Percentiles rank a stretch among this genome's conserved stretches.
These are phyloP conservation scores for Alternaria arbusti DNA, from an alignment of 2,329 filamentous ascomycete genomes.

Conservation along the genomic window DNA sequence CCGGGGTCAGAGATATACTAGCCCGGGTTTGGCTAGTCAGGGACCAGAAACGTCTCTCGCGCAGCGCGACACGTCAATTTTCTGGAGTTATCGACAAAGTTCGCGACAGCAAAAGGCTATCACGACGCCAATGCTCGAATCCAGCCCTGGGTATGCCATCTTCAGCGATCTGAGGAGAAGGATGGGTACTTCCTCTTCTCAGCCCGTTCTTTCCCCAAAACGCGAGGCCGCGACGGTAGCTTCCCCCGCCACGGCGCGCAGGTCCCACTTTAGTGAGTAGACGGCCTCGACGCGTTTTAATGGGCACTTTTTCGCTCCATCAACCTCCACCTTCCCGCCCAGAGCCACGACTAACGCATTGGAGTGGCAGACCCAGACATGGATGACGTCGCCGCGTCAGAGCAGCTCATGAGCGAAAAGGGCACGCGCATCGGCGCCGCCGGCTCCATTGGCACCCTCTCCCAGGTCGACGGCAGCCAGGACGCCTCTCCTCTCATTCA, in stretches of 20 bases:
- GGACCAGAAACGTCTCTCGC: not conserved
- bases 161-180: not conserved
- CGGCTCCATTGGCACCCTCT: not conserved
- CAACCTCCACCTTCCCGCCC: not conserved
- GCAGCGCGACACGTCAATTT: conserved; percentile 2
- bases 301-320: not conserved
- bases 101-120: not conserved
- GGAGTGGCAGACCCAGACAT: conserved; percentile 18
- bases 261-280: conserved; percentile 24
- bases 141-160: conserved; percentile 1
- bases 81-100: not conserved
- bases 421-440: conserved; percentile 4
- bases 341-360: conserved; percentile 16
- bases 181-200: conserved; percentile 27
- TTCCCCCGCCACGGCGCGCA: conserved; percentile 11
- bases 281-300: not conserved
- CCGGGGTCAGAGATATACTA: not conserved
- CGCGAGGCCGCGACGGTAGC: conserved; percentile 4
- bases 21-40: not conserved
- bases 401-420: conserved; percentile 28
- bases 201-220: conserved; percentile 9
- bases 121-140: not conserved
- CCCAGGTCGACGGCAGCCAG: not conserved
- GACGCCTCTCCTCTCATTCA: not conserved
- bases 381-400: conserved; percentile 28